Conservation (phyloP, 148 eudicot genomes). For the Rhododendron williamsianum region DNA sequence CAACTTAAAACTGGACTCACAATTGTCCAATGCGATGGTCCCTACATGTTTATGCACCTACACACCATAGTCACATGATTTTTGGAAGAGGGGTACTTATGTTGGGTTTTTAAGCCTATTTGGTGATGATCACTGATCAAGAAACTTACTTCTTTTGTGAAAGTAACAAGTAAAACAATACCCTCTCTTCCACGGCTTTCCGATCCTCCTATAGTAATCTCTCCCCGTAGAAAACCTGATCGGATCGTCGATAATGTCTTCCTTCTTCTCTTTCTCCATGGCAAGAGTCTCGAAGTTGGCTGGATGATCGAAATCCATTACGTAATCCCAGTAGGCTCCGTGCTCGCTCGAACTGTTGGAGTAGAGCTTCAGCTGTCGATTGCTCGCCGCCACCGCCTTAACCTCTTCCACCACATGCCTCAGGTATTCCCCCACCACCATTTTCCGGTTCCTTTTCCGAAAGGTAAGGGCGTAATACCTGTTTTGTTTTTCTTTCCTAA, state of each 20-base stretch:
- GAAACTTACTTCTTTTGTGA: no score
- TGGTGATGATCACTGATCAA: no score
- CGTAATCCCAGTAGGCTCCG: constrained; percentile 29
- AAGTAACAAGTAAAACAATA: constrained; percentile 7
- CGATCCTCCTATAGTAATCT: constrained; percentile 38
- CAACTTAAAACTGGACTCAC: no score
- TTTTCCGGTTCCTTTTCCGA: neutral
- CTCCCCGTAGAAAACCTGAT: constrained; percentile 28
- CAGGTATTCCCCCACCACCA: no score
- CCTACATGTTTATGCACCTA: no score
- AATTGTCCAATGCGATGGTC: no score
- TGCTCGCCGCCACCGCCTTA: constrained; percentile 19
- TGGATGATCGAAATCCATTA: constrained; percentile 44
- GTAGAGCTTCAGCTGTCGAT: constrained; percentile 35
- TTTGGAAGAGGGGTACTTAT: no score
- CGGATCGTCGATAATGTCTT: constrained; percentile 37
- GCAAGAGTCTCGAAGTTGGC: constrained; percentile 42
- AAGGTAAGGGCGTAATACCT: neutral
- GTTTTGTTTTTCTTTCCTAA: neutral
- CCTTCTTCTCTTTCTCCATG: constrained; percentile 31
- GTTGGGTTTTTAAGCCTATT: no score
- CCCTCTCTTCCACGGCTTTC: constrained; percentile 59
- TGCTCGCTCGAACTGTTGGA: constrained; percentile 21
- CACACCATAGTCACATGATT: no score
- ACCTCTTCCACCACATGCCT: constrained; percentile 23